Evolutionary conservation across 163 green algal species (phyloP), one percentile per base, ranked within the genome.

Genomic region (Coccomyxa subellipsoidea): DNA sequence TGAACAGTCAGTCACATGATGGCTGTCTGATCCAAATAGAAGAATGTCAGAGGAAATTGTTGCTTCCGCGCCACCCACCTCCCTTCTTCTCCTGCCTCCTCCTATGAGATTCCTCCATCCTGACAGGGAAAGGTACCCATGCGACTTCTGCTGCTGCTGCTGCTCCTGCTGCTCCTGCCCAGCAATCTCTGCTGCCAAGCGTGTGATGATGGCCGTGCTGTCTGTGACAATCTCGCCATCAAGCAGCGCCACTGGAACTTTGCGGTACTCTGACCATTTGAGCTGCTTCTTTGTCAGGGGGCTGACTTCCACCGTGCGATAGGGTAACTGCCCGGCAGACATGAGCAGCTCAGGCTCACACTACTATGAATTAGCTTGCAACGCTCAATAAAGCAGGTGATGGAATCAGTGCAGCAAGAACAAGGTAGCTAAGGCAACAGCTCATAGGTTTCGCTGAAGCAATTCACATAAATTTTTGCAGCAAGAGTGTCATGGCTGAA

Each of bases 201-300:
- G 82, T 32, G 78, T 89, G 40, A 98, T 96, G 83, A 98, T 98
- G 34, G 80, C 81, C 81, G 83, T 88, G 85, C 90, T 96, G 88
- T 98, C 95, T 37, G 93, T 92, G 4, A 97, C 32, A 77, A 93
- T 85, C 66, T 95, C 89, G 0, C 85, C 92, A 53, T 95, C 93
- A 34, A 98, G 81, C n/a, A 96, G 82, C 0, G 96, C 82, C 40
- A 98, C 90, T 4, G 96, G 95, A 29, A 99, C 95, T 90, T 99
- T 99, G 54, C 93, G 93, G 84, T 99, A 98, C 32, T 88, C 69
- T 71, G 85, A 93, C 94, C 93, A 98, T 53, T 95, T 96, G 0
- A 99, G 87, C 91, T 99, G 93, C 9, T 83, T 87, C 90, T 99
- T 99, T 35, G 90, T 95, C 71, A 99, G 73, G 0, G 96, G 96